Conservation (phyloP, 306 rosid genomes). For the Cicer judaicum region DNA sequence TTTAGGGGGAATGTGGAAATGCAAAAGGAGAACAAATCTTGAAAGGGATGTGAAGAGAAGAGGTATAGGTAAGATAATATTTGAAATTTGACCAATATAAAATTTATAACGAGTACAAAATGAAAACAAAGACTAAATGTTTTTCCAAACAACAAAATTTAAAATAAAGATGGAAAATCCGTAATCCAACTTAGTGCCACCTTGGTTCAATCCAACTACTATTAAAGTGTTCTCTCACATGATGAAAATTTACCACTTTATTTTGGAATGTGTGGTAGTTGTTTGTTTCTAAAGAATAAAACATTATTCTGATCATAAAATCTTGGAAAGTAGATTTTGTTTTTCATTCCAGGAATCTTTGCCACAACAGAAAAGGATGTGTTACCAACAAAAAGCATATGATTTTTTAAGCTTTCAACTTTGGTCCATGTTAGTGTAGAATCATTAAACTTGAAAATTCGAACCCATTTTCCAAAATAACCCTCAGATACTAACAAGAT, state of each 20-base stretch:
- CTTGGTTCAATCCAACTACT: background rate
- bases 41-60: too few species aligned
- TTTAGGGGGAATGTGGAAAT: too few species aligned
- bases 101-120: too few species aligned
- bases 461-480: background rate
- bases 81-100: too few species aligned
- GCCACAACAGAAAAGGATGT: background rate
- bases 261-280: background rate
- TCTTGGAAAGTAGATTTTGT: background rate
- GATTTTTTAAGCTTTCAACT: background rate
- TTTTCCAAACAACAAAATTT: too few species aligned
- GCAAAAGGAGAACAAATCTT: too few species aligned
- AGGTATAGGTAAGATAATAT: too few species aligned
- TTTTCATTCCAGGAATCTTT: background rate
- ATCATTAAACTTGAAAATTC: background rate
- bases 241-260: background rate
- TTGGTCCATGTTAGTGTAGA: background rate
- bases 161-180: too few species aligned
- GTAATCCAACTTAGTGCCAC: background rate
- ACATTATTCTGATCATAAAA: background rate
- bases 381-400: background rate
- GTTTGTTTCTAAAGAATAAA: background rate
- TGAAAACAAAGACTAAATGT: too few species aligned
- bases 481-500: background rate
- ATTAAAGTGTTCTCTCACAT: background rate